Conservation (phyloP, 1,284 basidiomycete species). For the Tilletia indica region DNA sequence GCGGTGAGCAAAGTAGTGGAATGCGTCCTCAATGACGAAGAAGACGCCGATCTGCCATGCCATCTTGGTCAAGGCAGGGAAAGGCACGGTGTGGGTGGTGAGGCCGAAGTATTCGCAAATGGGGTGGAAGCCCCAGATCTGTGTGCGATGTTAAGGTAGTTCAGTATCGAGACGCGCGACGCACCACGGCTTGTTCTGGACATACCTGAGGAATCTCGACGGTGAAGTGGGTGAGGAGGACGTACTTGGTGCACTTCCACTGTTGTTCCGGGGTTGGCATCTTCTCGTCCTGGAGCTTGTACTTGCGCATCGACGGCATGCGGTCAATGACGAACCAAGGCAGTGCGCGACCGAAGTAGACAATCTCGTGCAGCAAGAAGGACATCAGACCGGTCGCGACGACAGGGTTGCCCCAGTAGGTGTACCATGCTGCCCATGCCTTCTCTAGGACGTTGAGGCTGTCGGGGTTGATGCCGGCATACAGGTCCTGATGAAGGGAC, state of each 20-base stretch:
- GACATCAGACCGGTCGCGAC: constrained; percentile 92
- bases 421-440: constrained; percentile 58
- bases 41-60: constrained; percentile 80
- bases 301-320: constrained; percentile 87
- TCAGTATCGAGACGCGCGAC: background rate
- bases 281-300: constrained; percentile 84
- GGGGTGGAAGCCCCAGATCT: constrained; percentile 97
- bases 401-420: constrained; percentile 70
- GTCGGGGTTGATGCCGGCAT: constrained; percentile 39
- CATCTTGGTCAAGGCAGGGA: constrained; percentile 63
- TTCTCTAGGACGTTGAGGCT: constrained; percentile 45
- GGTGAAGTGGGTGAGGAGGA: constrained; percentile 92
- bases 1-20: constrained; percentile 78
- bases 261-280: constrained; percentile 77
- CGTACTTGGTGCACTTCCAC: constrained; percentile 94
- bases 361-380: constrained; percentile 90
- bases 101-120: constrained; percentile 85
- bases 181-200: constrained; percentile 35
- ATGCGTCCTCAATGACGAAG: constrained; percentile 94
- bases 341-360: constrained; percentile 85
- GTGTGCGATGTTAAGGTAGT: constrained; percentile 15
- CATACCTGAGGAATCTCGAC: constrained; percentile 73
- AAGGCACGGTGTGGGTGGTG: constrained; percentile 87
- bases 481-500: constrained; percentile 37
- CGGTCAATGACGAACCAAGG: constrained; percentile 95